Evolutionary conservation across 2,329 filamentous ascomycete species (phyloP).

Genomic region (Lasiodiplodia sp.): DNA sequence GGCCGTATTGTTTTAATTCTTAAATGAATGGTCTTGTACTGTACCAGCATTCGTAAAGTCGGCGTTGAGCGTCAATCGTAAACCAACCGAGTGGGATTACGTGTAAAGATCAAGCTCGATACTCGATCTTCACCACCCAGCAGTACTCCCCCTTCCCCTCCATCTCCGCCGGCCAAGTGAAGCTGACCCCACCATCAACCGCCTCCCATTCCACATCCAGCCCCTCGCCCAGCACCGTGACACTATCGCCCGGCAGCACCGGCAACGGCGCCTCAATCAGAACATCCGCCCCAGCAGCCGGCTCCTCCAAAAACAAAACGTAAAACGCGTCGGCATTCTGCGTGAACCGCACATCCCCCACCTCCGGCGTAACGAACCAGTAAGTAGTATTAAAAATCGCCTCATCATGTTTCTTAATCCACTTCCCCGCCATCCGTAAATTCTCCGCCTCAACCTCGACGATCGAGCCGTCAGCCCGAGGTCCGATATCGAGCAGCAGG

Average conservation of each 20-base stretch:
- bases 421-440: constrained; percentile 60
- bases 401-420: constrained; percentile 63
- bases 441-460: constrained; percentile 57
- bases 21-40: too few species aligned
- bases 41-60: too few species aligned
- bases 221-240: constrained; percentile 53
- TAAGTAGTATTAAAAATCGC: constrained; percentile 66
- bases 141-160: constrained; percentile 30
- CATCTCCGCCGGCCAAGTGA: constrained; percentile 39
- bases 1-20: too few species aligned
- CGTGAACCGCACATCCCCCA: constrained; percentile 59
- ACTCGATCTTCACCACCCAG: constrained; percentile 36
- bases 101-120: background rate
- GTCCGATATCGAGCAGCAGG: constrained; percentile 64
- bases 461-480: constrained; percentile 63
- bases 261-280: constrained; percentile 56
- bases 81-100: too few species aligned
- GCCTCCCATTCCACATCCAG: constrained; percentile 28
- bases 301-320: constrained; percentile 54
- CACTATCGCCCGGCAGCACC: constrained; percentile 54
- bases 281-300: constrained; percentile 39
- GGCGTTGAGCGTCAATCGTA: too few species aligned
- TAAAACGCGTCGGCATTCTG: constrained; percentile 63
- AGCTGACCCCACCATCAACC: constrained; percentile 35
- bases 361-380: constrained; percentile 58